Percentiles rank a stretch among this genome's conserved stretches.
Conservation (phyloP, 345 rosid genomes). For the Hibiscus mutabilis region DNA sequence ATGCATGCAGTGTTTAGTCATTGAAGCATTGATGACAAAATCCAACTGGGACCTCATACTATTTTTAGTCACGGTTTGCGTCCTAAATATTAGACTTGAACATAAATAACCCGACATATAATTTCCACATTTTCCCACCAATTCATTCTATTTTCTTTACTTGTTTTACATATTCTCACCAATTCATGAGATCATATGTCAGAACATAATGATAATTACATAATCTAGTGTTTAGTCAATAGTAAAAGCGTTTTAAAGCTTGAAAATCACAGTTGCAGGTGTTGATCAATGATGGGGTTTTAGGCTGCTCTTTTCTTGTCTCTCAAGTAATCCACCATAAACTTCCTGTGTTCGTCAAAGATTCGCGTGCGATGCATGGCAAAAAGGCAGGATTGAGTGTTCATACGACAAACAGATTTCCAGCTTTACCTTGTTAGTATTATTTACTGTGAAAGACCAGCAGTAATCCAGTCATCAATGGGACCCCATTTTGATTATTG, state of each 20-base stretch:
- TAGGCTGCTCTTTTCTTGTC: neutral
- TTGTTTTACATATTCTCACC: no score
- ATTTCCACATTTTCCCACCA: neutral
- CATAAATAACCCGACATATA: neutral
- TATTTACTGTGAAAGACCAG: slow-evolving; percentile 14
- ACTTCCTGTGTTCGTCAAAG: slow-evolving; percentile 28
- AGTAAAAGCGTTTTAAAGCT: slow-evolving; percentile 10
- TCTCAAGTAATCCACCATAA: slow-evolving; percentile 13
- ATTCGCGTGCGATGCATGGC: slow-evolving; percentile 48
- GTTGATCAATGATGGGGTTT: slow-evolving; percentile 25
- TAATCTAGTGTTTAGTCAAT: slow-evolving; percentile 10
- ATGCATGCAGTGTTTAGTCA: no score
- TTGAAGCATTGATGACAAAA: neutral
- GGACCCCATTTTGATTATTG: neutral
- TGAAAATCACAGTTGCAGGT: slow-evolving; percentile 27
- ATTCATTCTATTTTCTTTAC: neutral
- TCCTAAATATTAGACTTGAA: neutral
- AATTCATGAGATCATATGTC: neutral
- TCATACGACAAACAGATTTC: slow-evolving; percentile 31
- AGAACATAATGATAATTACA: slow-evolving; percentile 5
- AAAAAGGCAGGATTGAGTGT: slow-evolving; percentile 24
- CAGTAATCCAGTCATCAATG: slow-evolving; percentile 19
- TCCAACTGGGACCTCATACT: neutral
- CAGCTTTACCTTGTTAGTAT: slow-evolving; percentile 10
- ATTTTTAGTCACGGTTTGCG: neutral